Evolutionary conservation across 495 filamentous ascomycete species (phyloP).

Genomic region (Annulohypoxylon bovei): DNA sequence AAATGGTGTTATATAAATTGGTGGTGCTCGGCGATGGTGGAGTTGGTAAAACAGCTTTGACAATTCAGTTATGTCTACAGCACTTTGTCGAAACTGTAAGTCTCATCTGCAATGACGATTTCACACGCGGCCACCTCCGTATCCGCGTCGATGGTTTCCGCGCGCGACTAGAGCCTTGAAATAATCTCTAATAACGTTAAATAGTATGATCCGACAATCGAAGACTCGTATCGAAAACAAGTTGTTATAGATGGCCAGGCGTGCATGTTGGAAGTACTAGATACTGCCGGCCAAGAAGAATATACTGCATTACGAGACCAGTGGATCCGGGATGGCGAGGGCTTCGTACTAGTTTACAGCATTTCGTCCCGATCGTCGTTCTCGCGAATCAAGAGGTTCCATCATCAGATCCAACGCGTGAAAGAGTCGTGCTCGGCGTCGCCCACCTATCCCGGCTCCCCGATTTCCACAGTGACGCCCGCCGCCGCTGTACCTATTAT

Average conservation of each 20-base stretch:
- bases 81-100: slow-evolving; percentile 68
- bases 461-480: slow-evolving; percentile 60
- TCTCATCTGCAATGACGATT: slow-evolving; percentile 8
- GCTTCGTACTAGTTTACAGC: slow-evolving; percentile 97
- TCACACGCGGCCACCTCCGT: neutral
- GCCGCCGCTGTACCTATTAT: slow-evolving; percentile 87
- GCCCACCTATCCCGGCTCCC: slow-evolving; percentile 71
- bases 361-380: slow-evolving; percentile 97
- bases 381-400: slow-evolving; percentile 91
- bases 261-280: slow-evolving; percentile 98
- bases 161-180: neutral
- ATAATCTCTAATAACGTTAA: slow-evolving; percentile 38
- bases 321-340: slow-evolving; percentile 98
- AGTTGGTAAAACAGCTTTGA: slow-evolving; percentile 96
- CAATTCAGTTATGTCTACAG: slow-evolving; percentile 86
- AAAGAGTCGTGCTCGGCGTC: slow-evolving; percentile 91
- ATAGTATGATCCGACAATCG: slow-evolving; percentile 93
- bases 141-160: neutral
- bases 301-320: slow-evolving; percentile 97
- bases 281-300: slow-evolving; percentile 99
- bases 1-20: slow-evolving; percentile 98
- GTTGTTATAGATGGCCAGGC: slow-evolving; percentile 96
- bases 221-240: slow-evolving; percentile 98
- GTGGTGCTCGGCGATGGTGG: slow-evolving; percentile 86
- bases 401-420: slow-evolving; percentile 95